A percentile compares a stretch with the other conserved stretches of the same genome.
phyloP scores from a whole-genome alignment of 768 basidiomycete species.

The Gymnopilus junonius region DNA sequence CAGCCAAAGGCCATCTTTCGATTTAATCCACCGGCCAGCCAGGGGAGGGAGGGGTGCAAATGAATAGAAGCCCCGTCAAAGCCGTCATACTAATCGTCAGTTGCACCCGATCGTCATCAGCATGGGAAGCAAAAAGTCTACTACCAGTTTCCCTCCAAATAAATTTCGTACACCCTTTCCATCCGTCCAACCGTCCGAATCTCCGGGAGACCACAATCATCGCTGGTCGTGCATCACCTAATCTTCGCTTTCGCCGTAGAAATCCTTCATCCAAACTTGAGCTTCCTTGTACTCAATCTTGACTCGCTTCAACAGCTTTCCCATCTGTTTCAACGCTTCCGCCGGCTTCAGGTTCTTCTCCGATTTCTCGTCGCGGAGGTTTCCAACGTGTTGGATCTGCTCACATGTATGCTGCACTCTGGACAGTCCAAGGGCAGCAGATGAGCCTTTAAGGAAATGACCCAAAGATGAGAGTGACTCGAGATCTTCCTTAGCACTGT shows the following conservation, averaged over 20 bases:
- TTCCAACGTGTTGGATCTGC: constrained; percentile 88
- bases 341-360: constrained; percentile 42
- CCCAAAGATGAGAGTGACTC: constrained; percentile 72
- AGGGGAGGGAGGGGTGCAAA: constrained; percentile 1
- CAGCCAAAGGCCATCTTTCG: neutral
- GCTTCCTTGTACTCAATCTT: constrained; percentile 74
- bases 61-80: neutral
- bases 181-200: constrained; percentile 11
- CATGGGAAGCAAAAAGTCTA: constrained; percentile 7
- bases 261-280: constrained; percentile 65
- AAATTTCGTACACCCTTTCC: constrained; percentile 14
- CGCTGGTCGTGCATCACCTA: neutral
- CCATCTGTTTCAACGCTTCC: constrained; percentile 65
- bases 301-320: constrained; percentile 56
- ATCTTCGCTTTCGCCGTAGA: constrained; percentile 31
- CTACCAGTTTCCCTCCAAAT: constrained; percentile 1
- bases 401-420: constrained; percentile 88
- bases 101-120: constrained; percentile 7
- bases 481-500: constrained; percentile 64
- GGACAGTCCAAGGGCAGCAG: constrained; percentile 86
- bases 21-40: constrained; percentile 9
- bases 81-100: constrained; percentile 4
- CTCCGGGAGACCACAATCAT: neutral
- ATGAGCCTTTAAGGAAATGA: constrained; percentile 97
- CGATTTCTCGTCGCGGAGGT: constrained; percentile 61